Percentiles rank a stretch among this genome's conserved stretches.
Evolutionary conservation across 2,329 filamentous ascomycete species (phyloP).

Genomic region (Teratosphaeria nubilosa): DNA sequence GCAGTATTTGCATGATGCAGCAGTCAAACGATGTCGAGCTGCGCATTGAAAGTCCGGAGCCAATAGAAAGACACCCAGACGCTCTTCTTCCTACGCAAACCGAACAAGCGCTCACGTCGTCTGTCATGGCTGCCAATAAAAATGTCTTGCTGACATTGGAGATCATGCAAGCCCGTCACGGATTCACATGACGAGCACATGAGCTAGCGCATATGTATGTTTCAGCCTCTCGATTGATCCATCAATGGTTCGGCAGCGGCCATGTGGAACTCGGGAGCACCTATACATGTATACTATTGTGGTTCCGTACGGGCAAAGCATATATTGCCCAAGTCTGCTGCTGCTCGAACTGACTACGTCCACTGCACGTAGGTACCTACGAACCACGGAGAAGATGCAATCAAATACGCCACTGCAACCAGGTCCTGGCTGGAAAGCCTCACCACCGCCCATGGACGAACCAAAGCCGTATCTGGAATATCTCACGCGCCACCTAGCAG

Average conservation of each 20-base stretch:
- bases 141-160: too few relatives aligned
- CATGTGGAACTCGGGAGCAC: not conserved
- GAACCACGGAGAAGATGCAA: not conserved
- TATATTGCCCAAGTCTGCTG: not conserved
- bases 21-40: too few relatives aligned
- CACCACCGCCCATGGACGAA: not conserved
- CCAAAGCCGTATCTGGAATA: not conserved
- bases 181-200: too few relatives aligned
- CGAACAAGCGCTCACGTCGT: too few relatives aligned
- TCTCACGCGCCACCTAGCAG: not conserved
- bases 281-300: not conserved
- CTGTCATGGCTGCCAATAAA: too few relatives aligned
- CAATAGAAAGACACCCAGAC: too few relatives aligned
- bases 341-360: not conserved
- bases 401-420: not conserved
- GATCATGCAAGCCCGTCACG: too few relatives aligned
- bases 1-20: not conserved
- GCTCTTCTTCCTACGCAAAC: too few relatives aligned
- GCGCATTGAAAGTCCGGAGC: too few relatives aligned
- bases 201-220: too few relatives aligned
- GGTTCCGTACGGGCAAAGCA: not conserved
- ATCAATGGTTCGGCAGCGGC: not conserved
- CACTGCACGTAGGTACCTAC: not conserved
- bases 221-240: not conserved
- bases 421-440: not conserved